Evolutionary conservation across 306 rosid species (phyloP).

Genomic region (Quercus agrifolia): DNA sequence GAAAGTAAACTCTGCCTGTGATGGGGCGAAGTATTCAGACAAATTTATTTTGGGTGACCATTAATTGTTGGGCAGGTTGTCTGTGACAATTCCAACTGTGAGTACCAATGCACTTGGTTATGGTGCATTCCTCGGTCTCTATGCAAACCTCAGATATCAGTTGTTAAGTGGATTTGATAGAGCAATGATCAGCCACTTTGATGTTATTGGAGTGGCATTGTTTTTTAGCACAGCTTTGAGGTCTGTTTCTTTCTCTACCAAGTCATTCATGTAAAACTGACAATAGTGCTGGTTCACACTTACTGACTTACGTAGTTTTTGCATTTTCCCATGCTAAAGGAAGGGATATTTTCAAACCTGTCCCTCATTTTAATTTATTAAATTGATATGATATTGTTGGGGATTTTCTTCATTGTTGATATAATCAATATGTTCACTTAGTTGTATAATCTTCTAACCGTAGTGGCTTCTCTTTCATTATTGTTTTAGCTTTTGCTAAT

Average conservation of each 20-base stretch:
- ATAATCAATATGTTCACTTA: background rate
- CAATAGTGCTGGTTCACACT: background rate
- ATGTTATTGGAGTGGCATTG: conserved; percentile 89
- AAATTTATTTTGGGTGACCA: background rate
- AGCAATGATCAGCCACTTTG: conserved; percentile 79
- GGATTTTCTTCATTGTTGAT: background rate
- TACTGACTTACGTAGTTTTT: background rate
- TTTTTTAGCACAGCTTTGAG: conserved; percentile 84
- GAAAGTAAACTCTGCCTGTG: background rate
- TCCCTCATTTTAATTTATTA: background rate
- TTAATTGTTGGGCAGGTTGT: conserved; percentile 58
- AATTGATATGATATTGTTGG: background rate
- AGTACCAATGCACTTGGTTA: conserved; percentile 85
- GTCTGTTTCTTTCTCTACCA: conserved; percentile 31
- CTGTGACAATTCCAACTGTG: conserved; percentile 80
- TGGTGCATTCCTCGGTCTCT: conserved; percentile 97
- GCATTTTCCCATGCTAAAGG: background rate
- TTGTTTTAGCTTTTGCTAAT: background rate
- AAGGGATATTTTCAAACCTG: background rate
- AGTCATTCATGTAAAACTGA: conserved; percentile 2
- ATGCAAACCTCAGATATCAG: conserved; percentile 93
- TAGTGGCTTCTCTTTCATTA: background rate
- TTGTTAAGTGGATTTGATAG: conserved; percentile 88
- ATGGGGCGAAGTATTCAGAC: conserved; percentile 14
- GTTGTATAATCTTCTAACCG: background rate